phyloP scores from a whole-genome alignment of 139 green algal genomes.

The Picochlorum sp. region DNA sequence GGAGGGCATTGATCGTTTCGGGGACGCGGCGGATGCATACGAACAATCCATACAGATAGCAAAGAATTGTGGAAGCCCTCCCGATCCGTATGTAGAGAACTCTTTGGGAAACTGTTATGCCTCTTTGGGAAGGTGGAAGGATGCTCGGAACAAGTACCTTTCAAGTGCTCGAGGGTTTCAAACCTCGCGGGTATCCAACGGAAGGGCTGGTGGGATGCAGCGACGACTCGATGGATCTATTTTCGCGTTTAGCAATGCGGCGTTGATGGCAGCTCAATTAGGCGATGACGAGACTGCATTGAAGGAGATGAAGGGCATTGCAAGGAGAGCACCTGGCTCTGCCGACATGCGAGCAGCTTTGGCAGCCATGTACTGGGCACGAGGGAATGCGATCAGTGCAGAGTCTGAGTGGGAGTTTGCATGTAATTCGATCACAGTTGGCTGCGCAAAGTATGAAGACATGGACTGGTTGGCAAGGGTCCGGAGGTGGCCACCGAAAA shows the following conservation, averaged over 20 bases:
- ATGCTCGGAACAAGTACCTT: slow-evolving; percentile 48
- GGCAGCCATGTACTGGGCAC: slow-evolving; percentile 64
- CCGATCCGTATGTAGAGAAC: slow-evolving; percentile 73
- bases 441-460: slow-evolving; percentile 70
- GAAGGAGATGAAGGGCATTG: slow-evolving; percentile 53
- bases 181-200: slow-evolving; percentile 36
- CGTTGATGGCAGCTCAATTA: slow-evolving; percentile 64
- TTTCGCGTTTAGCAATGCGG: slow-evolving; percentile 35
- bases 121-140: slow-evolving; percentile 40
- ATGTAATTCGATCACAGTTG: slow-evolving; percentile 57
- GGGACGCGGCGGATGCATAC: slow-evolving; percentile 59
- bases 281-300: slow-evolving; percentile 46
- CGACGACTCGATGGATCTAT: slow-evolving; percentile 55
- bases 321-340: slow-evolving; percentile 60
- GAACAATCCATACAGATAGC: slow-evolving; percentile 33
- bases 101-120: slow-evolving; percentile 67
- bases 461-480: slow-evolving; percentile 64
- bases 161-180: slow-evolving; percentile 51
- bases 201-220: slow-evolving; percentile 38
- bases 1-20: slow-evolving; percentile 67
- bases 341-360: slow-evolving; percentile 75
- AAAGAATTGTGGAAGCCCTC: slow-evolving; percentile 8
- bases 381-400: slow-evolving; percentile 39
- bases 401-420: slow-evolving; percentile 69
- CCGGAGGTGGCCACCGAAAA: slow-evolving; percentile 52